Conservation (phyloP, 148 eudicot genomes). For the Talinum fruticosum region DNA sequence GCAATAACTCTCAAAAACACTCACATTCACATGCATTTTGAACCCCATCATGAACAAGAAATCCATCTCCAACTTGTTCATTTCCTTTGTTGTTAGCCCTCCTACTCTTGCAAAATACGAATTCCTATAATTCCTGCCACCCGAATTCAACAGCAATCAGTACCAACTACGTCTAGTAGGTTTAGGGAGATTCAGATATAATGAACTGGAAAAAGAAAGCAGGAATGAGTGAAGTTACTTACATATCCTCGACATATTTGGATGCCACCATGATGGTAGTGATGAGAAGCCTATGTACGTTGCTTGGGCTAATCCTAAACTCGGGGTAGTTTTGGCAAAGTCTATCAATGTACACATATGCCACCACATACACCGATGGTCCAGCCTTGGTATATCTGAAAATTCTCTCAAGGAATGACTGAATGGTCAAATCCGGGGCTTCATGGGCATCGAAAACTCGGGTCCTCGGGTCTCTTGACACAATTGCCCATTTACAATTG, state of each 20-base stretch:
- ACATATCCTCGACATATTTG: slow-evolving; percentile 90
- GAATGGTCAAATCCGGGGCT: slow-evolving; percentile 85
- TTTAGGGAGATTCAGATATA: background rate
- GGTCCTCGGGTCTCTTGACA: slow-evolving; percentile 36
- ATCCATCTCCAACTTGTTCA: slow-evolving; percentile 84
- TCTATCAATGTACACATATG: slow-evolving; percentile 87
- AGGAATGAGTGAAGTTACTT: slow-evolving; percentile 27
- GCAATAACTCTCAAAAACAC: slow-evolving; percentile 92
- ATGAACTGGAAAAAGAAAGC: background rate
- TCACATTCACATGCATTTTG: slow-evolving; percentile 88
- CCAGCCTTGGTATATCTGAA: slow-evolving; percentile 82
- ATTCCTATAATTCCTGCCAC: slow-evolving; percentile 81
- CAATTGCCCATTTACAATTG: slow-evolving; percentile 34
- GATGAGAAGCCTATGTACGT: slow-evolving; percentile 90
- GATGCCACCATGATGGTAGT: slow-evolving; percentile 94
- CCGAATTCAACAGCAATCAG: background rate
- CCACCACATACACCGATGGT: slow-evolving; percentile 84
- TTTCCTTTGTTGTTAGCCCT: slow-evolving; percentile 72
- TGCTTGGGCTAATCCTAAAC: slow-evolving; percentile 59
- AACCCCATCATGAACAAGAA: slow-evolving; percentile 78
- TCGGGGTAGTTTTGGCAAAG: slow-evolving; percentile 63
- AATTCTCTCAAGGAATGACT: slow-evolving; percentile 78
- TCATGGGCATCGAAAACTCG: slow-evolving; percentile 67
- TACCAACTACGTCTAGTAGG: background rate
- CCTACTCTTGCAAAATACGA: slow-evolving; percentile 88